Evolutionary conservation across 23 red algal species (phyloP).

Genomic region (Gracilariopsis chorda): DNA sequence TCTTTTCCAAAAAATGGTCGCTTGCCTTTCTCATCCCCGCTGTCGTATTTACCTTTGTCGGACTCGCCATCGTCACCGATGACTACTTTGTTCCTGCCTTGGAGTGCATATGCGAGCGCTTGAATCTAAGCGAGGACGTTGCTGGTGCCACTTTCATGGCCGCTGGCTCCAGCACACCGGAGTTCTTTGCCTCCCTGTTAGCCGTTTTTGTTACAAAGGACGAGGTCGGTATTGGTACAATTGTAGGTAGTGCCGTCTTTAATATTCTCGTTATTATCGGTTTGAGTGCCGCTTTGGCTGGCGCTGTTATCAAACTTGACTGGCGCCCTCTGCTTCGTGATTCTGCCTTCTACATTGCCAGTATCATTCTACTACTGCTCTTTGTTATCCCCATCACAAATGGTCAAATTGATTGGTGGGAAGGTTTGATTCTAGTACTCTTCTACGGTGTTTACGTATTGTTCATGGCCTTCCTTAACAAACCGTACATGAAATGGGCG

Average conservation of each 20-base stretch:
- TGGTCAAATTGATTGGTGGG: conserved; percentile 56
- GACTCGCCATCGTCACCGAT: conserved; percentile 73
- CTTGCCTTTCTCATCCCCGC: conserved; percentile 57
- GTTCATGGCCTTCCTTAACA: conserved; percentile 76
- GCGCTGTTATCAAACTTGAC: conserved; percentile 56
- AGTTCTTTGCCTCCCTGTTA: conserved; percentile 73
- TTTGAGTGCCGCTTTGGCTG: conserved; percentile 54
- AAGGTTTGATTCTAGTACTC: conserved; percentile 61
- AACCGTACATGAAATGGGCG: conserved; percentile 61
- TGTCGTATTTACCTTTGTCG: conserved; percentile 46
- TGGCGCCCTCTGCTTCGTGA: conserved; percentile 70
- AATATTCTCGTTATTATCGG: conserved; percentile 83
- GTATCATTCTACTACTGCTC: conserved; percentile 34
- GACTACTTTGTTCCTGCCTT: conserved; percentile 74
- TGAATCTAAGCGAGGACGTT: conserved; percentile 64
- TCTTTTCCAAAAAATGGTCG: conserved; percentile 2
- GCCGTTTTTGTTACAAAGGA: conserved; percentile 71
- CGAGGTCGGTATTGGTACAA: conserved; percentile 72
- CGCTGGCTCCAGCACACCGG: conserved; percentile 63
- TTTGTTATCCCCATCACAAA: conserved; percentile 21
- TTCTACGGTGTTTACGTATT: conserved; percentile 51
- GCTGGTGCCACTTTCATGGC: conserved; percentile 76
- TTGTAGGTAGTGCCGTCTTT: conserved; percentile 75
- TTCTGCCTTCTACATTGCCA: conserved; percentile 54
- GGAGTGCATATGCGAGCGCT: conserved; percentile 65